These are phyloP conservation scores for Podaxis carcinomalis DNA, from an alignment of 768 basidiomycete genomes.

Conservation along the genomic window DNA sequence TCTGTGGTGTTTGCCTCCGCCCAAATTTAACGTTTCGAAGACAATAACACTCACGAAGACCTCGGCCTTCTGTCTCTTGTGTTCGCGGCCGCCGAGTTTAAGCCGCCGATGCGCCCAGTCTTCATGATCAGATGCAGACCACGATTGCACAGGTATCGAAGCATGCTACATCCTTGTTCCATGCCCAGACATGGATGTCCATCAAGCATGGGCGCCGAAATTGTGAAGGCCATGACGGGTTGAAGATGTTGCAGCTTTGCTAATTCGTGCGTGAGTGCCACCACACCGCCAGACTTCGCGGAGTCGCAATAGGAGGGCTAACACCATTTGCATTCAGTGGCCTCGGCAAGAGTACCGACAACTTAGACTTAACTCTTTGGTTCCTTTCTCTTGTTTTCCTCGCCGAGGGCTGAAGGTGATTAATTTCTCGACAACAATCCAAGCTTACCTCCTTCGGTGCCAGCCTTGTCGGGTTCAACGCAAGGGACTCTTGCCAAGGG, in stretches of 20 bases:
- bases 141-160: not conserved
- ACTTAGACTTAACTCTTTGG: no score
- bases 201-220: not conserved
- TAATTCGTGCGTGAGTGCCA: not conserved
- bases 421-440: no score
- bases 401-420: no score
- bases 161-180: not conserved
- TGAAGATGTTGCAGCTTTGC: not conserved
- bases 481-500: no score
- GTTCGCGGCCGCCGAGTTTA: slow-evolving; percentile 29
- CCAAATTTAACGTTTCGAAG: not conserved
- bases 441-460: no score
- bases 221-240: no score
- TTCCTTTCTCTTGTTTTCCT: no score
- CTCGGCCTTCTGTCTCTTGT: slow-evolving; percentile 68
- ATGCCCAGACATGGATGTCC: not conserved
- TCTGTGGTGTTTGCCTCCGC: slow-evolving; percentile 36
- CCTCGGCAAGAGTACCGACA: no score
- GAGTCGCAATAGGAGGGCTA: no score
- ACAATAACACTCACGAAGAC: slow-evolving; percentile 53
- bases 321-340: no score
- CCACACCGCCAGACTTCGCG: no score
- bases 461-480: no score
- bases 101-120: slow-evolving; percentile 15
- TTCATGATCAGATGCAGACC: slow-evolving; percentile 10